Conservation (phyloP, 2,329 filamentous ascomycete species). For the Trichophyton mentagrophytes region DNA sequence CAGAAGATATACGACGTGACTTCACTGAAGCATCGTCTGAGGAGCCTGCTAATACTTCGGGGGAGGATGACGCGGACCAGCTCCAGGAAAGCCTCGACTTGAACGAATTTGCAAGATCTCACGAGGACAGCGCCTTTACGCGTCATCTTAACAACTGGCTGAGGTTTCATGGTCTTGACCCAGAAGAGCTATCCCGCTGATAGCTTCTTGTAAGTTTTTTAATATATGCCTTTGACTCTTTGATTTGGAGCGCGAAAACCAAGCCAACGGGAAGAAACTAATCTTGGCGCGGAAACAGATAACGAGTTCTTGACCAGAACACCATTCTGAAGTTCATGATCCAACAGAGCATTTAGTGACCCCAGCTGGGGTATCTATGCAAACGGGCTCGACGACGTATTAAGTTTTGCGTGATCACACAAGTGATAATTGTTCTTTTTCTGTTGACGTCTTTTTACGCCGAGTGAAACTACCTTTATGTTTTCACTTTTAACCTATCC, state of each 20-base stretch:
- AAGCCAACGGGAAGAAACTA: neutral
- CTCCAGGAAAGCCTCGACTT: neutral
- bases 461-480: too few relatives aligned
- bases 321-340: too few relatives aligned
- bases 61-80: neutral
- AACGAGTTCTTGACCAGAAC: too few relatives aligned
- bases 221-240: too few relatives aligned
- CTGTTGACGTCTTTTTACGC: too few relatives aligned
- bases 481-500: neutral
- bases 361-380: too few relatives aligned
- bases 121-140: neutral
- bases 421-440: too few relatives aligned
- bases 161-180: neutral
- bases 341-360: too few relatives aligned
- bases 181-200: neutral
- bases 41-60: neutral
- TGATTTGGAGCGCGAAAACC: too few relatives aligned
- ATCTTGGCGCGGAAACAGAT: neutral
- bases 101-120: neutral
- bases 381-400: too few relatives aligned
- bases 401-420: too few relatives aligned
- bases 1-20: neutral
- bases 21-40: neutral
- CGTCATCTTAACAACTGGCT: neutral
- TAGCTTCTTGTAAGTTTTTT: neutral